Base-by-base conservation (phyloP, 2,329 filamentous ascomycete species). In the Fusarium verrucosum region DNA sequence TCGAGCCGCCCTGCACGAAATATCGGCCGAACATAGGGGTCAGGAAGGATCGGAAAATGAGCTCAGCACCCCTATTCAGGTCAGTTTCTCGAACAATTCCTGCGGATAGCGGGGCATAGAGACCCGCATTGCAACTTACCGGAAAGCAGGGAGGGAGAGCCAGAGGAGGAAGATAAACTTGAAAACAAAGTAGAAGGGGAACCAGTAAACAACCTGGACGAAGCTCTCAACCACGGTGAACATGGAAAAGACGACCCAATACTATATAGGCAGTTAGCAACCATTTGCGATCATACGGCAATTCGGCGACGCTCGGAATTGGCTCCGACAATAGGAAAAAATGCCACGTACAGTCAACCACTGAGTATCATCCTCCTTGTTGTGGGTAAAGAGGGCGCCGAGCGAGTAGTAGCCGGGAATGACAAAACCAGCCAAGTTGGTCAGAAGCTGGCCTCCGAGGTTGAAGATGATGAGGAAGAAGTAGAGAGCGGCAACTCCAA, bases 151-250 rank as follows among this genome's bases (percentile, higher is more conserved):
- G 75, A 99, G 92, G 72, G 94, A 89, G 83, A 99, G 93, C 95
- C 95, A 99, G 78, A 99, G 89, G 74, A 98, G 86, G 79, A 98
- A 91, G 76, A 96, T 84, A 77, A 99, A 97, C 87, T 99, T 99
- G 91, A 99, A 98, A 77, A 94, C 94, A 82, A 92, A 99, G 90
- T 99, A 99, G 85, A 99, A 99, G 76, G 95, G 91, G 84, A 96
- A 92, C 92, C 92, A 96, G 86, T 95, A 95, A 66, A 94, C 91
- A 66, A 92, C 90, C 80, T 86, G 93, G 74, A 96, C 81, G 62
- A 91, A 85, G 79, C 90, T 93, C 85, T 96, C 92, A 72, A 92
- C 76, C 45, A 95, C 90, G 63, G 90, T 93, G 80, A 95, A 87
- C 80, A 92, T 89, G 52, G 91, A 83, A 75, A 92, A 95, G 63